These are phyloP conservation scores for Candida caryicola DNA, from an alignment of 805 yeast genomes.

Conservation along the genomic window DNA sequence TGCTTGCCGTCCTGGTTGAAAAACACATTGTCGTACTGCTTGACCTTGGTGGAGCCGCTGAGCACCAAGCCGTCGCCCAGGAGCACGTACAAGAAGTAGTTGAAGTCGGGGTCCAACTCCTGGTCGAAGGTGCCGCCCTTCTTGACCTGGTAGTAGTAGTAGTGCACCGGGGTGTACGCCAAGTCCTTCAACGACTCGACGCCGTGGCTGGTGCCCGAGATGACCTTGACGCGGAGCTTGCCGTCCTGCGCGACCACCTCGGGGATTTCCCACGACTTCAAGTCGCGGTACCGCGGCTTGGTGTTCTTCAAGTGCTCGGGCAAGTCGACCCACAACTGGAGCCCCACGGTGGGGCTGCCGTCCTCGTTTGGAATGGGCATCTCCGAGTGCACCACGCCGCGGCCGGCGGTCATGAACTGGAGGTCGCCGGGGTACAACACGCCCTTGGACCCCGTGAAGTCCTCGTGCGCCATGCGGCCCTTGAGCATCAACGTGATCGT, in stretches of 20 bases:
- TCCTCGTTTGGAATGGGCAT: constrained; percentile 62
- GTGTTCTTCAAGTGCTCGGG: constrained; percentile 61
- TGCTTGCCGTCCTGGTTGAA: constrained; percentile 67
- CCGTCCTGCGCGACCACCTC: constrained; percentile 60
- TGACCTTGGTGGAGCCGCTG: constrained; percentile 38
- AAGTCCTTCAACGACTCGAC: constrained; percentile 69
- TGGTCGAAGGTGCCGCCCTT: constrained; percentile 68
- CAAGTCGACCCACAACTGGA: constrained; percentile 87
- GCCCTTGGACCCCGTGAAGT: constrained; percentile 83
- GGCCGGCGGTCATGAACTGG: constrained; percentile 93
- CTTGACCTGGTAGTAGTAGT: constrained; percentile 61
- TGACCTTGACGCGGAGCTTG: constrained; percentile 63
- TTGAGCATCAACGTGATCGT: constrained; percentile 67
- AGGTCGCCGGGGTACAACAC: constrained; percentile 76
- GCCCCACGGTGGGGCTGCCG: constrained; percentile 53
- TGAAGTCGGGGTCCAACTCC: constrained; percentile 56
- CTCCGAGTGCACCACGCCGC: constrained; percentile 82
- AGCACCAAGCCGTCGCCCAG: constrained; percentile 55
- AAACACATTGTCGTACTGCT: constrained; percentile 53
- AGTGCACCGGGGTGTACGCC: constrained; percentile 79
- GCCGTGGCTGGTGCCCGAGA: constrained; percentile 75
- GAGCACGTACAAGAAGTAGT: constrained; percentile 66
- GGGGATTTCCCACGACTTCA: constrained; percentile 69
- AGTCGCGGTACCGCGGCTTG: constrained; percentile 76
- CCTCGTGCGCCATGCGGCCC: constrained; percentile 77